These are phyloP conservation scores for Corchorus capsularis DNA, from an alignment of 345 rosid species.

Conservation along the genomic window DNA sequence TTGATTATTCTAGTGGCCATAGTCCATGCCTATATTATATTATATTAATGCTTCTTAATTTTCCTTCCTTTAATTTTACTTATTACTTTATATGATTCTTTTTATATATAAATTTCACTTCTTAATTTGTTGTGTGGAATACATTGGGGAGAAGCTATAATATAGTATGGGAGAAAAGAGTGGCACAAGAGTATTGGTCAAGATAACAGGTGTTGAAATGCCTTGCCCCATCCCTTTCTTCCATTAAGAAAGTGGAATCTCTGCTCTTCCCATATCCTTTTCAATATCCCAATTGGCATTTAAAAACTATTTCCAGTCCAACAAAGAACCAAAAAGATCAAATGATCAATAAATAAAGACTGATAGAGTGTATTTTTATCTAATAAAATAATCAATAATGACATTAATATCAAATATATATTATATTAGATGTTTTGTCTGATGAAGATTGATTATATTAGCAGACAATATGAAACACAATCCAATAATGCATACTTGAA, in stretches of 20 bases:
- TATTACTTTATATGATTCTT: not conserved
- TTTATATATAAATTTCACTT: not conserved
- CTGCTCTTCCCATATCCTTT: slow-evolving; percentile 73
- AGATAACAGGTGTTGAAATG: slow-evolving; percentile 49
- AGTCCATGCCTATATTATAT: not conserved
- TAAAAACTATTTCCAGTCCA: slow-evolving; percentile 15
- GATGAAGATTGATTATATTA: slow-evolving; percentile 17
- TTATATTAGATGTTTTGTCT: not conserved
- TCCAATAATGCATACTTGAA: slow-evolving; percentile 39
- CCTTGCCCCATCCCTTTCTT: slow-evolving; percentile 75
- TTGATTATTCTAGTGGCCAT: slow-evolving; percentile 17
- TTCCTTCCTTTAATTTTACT: too few species aligned
- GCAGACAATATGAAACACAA: slow-evolving; percentile 30
- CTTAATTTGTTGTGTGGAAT: slow-evolving; percentile 15
- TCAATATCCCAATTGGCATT: slow-evolving; percentile 37
- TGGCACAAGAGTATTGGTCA: slow-evolving; percentile 50
- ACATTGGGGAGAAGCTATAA: slow-evolving; percentile 15
- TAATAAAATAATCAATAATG: not conserved
- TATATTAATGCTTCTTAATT: too few species aligned
- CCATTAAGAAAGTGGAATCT: slow-evolving; percentile 64
- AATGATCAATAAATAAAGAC: slow-evolving; percentile 9
- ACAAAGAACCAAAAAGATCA: slow-evolving; percentile 24
- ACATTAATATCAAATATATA: not conserved
- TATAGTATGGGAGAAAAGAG: slow-evolving; percentile 36
- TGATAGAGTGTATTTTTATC: not conserved